Percentiles rank a stretch among this genome's conserved stretches.
Evolutionary conservation across 768 basidiomycete genomes (phyloP).

Genomic region (Mycena vulgaris): DNA sequence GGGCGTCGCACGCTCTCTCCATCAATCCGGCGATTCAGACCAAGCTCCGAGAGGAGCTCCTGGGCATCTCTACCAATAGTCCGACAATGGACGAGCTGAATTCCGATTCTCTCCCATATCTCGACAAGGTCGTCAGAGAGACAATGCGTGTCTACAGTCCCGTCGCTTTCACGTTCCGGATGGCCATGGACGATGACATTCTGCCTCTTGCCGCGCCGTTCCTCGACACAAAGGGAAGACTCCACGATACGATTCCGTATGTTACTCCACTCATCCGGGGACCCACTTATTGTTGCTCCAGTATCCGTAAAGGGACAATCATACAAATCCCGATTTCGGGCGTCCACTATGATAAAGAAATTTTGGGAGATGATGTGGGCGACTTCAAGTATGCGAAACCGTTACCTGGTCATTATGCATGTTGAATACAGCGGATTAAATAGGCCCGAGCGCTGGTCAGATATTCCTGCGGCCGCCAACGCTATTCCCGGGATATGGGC

Average conservation of each 20-base stretch:
- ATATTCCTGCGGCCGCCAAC: not conserved
- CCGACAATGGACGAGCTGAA: not conserved
- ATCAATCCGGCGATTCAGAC: not conserved
- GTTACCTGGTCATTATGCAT: not conserved
- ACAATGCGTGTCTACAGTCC: not conserved
- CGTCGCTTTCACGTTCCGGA: not conserved
- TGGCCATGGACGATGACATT: not conserved
- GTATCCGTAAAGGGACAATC: not conserved
- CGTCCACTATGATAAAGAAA: not conserved
- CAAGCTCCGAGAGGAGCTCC: not conserved
- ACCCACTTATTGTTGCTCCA: not conserved
- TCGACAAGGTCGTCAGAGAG: not conserved
- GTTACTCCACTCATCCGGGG: not conserved
- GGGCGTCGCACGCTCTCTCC: not conserved
- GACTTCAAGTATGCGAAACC: not conserved
- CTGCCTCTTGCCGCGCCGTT: not conserved
- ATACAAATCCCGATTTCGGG: not conserved
- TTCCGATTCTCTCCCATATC: not conserved
- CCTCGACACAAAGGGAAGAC: not conserved
- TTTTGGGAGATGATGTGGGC: constrained; percentile 13
- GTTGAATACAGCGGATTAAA: not conserved
- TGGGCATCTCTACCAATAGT: not conserved
- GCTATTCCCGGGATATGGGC: not conserved
- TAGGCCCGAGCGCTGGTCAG: not conserved
- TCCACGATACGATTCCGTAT: not conserved